These are phyloP conservation scores for Dactylellina haptotyla DNA, from an alignment of 2,329 filamentous ascomycete genomes.

Conservation along the genomic window DNA sequence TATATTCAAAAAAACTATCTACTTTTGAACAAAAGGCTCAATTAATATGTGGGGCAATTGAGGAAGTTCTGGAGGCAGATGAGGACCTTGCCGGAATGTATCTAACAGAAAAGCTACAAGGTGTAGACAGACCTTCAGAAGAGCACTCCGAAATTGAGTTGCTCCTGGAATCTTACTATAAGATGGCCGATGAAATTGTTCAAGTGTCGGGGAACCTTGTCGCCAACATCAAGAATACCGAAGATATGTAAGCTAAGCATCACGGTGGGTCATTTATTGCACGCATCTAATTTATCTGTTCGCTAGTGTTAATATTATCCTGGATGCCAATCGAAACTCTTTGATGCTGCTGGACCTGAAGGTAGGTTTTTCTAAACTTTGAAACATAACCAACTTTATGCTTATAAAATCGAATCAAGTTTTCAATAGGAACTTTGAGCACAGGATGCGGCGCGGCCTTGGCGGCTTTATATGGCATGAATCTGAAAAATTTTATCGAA, in stretches of 20 bases:
- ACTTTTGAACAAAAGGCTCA: conserved; percentile 98
- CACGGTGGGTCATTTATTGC: neutral
- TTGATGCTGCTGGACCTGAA: conserved; percentile 97
- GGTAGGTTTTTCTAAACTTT: neutral
- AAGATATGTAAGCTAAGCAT: conserved; percentile 86
- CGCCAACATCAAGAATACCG: conserved; percentile 93
- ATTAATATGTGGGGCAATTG: conserved; percentile 91
- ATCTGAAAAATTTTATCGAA: conserved; percentile 97
- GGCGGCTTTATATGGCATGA: conserved; percentile 99
- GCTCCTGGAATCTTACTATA: conserved; percentile 95
- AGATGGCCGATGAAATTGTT: conserved; percentile 96
- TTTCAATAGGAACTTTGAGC: conserved; percentile 93
- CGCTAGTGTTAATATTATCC: conserved; percentile 86
- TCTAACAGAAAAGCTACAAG: conserved; percentile 83
- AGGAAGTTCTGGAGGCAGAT: conserved; percentile 93
- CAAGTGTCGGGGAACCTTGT: conserved; percentile 93
- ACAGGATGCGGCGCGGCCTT: conserved; percentile 93
- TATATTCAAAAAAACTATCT: conserved; percentile 93
- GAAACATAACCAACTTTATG: neutral
- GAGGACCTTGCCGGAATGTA: conserved; percentile 97
- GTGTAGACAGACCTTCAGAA: conserved; percentile 77
- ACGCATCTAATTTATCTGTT: conserved; percentile 14
- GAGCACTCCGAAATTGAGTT: conserved; percentile 98
- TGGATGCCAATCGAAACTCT: conserved; percentile 96
- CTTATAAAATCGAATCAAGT: conserved; percentile 61